Conservation (phyloP, 495 filamentous ascomycete genomes). For the Staphylotrichum longicolle region DNA sequence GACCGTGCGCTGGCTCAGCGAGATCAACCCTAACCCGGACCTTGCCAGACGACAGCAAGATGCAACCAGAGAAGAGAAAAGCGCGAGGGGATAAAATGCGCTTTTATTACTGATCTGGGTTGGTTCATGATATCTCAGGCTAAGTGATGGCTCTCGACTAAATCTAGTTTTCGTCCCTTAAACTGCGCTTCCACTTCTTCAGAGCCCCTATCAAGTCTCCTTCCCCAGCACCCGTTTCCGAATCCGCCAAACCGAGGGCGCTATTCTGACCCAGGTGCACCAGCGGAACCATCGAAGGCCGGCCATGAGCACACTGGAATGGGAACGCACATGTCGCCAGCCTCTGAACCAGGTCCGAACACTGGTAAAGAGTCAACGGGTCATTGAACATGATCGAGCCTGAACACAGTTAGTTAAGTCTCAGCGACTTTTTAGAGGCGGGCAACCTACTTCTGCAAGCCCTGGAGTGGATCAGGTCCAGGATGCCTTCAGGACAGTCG, state of each 20-base stretch:
- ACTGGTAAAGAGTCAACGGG: constrained; percentile 61
- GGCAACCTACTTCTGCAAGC: constrained; percentile 67
- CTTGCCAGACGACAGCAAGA: not conserved
- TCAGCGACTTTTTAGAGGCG: too few species aligned
- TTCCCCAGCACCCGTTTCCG: not conserved
- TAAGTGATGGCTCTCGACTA: not conserved
- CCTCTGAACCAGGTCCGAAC: constrained; percentile 57
- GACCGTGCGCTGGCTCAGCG: not conserved
- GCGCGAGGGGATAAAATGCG: too few species aligned
- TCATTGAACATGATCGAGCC: constrained; percentile 98
- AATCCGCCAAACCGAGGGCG: not conserved
- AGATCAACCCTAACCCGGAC: constrained; percentile 15
- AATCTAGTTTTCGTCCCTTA: not conserved
- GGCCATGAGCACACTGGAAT: constrained; percentile 89
- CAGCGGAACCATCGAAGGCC: constrained; percentile 73
- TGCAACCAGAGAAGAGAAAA: too few species aligned
- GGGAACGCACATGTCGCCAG: constrained; percentile 75
- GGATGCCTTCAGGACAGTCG: constrained; percentile 70
- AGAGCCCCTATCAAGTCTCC: constrained; percentile 15
- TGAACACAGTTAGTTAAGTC: constrained; percentile 17
- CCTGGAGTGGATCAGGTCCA: constrained; percentile 85
- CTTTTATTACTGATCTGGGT: not conserved
- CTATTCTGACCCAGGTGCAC: constrained; percentile 50
- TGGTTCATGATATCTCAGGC: too few species aligned
- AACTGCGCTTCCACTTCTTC: constrained; percentile 13